phyloP scores from a whole-genome alignment of 2,329 filamentous ascomycete species.

The Colletotrichum liriopes region DNA sequence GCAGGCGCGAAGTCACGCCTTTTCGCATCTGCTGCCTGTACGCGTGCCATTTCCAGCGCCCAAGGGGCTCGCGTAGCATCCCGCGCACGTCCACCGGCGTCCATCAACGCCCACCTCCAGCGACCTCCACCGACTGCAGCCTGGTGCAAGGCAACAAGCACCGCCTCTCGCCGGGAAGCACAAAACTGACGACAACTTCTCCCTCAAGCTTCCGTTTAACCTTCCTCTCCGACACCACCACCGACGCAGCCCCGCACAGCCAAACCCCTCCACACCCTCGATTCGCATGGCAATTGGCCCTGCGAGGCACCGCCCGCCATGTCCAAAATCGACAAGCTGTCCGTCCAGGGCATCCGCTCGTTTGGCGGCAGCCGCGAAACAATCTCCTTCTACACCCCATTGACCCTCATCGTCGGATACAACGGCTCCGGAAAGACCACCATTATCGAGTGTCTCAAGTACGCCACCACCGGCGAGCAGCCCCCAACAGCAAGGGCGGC shows the following conservation, averaged over 20 bases:
- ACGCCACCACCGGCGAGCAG: conserved; percentile 94
- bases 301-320: conserved; percentile 52
- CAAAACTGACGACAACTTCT: not conserved
- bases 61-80: not conserved
- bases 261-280: not conserved
- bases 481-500: conserved; percentile 90
- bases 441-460: conserved; percentile 98
- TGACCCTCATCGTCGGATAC: conserved; percentile 96
- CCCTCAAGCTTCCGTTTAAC: not conserved
- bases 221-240: not conserved
- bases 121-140: conserved; percentile 15
- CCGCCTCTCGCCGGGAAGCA: not conserved
- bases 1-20: conserved; percentile 18
- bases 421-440: conserved; percentile 99
- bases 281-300: conserved; percentile 23
- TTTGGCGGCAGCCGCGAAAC: conserved; percentile 82
- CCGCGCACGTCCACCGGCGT: not conserved
- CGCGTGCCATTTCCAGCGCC: conserved; percentile 13
- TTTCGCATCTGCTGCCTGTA: conserved; percentile 23
- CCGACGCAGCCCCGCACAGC: not conserved
- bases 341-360: conserved; percentile 86
- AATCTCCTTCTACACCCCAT: conserved; percentile 89
- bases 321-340: conserved; percentile 92
- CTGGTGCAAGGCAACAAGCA: conserved; percentile 15
- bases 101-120: not conserved